Percentiles rank a stretch among this genome's conserved stretches.
Conservation (phyloP, 805 yeast species). For the Schizosaccharomyces lindneri region DNA sequence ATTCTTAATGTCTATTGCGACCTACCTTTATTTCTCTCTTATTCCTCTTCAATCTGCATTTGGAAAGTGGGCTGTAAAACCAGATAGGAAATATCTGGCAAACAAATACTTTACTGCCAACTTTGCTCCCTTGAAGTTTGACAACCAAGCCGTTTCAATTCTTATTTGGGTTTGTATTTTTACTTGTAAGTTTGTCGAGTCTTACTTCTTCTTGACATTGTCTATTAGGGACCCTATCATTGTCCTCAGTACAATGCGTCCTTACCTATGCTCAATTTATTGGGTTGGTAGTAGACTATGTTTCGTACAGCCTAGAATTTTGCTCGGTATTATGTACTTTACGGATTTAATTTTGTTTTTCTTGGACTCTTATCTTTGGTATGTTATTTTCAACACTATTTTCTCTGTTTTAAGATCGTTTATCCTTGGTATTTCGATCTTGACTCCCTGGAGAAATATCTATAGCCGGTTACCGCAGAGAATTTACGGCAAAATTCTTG, state of each 20-base stretch:
- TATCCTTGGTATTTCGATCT: constrained; percentile 93
- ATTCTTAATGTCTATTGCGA: constrained; percentile 67
- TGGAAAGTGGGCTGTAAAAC: constrained; percentile 71
- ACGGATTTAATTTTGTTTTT: constrained; percentile 89
- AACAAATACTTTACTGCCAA: constrained; percentile 91
- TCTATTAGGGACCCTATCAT: constrained; percentile 89
- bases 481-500: constrained; percentile 89
- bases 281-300: constrained; percentile 68
- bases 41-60: constrained; percentile 95
- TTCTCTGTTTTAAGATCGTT: constrained; percentile 95
- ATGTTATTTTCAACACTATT: constrained; percentile 78
- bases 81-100: constrained; percentile 69
- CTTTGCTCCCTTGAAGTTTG: constrained; percentile 53
- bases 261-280: constrained; percentile 80
- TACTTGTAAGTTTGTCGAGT: constrained; percentile 69
- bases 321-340: constrained; percentile 73
- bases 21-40: constrained; percentile 62
- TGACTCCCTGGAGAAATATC: constrained; percentile 98
- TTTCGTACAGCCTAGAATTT: constrained; percentile 65
- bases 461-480: constrained; percentile 96
- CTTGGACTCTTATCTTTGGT: constrained; percentile 98
- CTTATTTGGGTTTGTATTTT: constrained; percentile 75
- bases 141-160: constrained; percentile 92
- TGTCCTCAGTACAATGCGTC: constrained; percentile 52
- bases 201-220: constrained; percentile 72